phyloP scores from a whole-genome alignment of 2,329 filamentous ascomycete genomes.

The Pseudonectria buxi region DNA sequence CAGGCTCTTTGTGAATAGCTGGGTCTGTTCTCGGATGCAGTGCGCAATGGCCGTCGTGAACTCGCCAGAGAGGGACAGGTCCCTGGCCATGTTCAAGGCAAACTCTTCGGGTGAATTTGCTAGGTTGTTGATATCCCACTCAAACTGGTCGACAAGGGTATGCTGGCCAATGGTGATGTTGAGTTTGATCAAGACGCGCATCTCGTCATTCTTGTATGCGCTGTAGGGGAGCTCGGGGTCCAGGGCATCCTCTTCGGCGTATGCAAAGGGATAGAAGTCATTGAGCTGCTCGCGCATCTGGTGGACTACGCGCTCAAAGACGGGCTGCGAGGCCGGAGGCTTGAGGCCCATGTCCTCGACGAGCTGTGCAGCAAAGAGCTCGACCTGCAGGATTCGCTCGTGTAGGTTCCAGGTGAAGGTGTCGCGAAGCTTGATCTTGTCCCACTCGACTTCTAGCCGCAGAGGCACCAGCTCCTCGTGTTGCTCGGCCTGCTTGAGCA shows the following conservation, averaged over 20 bases:
- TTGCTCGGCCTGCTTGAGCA: conserved; percentile 80
- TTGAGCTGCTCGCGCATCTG: conserved; percentile 85
- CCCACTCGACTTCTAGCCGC: conserved; percentile 87
- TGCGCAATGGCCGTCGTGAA: conserved; percentile 97
- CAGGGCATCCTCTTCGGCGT: conserved; percentile 80
- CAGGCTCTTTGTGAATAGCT: conserved; percentile 87
- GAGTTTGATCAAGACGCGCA: conserved; percentile 91
- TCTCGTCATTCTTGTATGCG: conserved; percentile 98
- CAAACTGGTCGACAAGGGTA: conserved; percentile 92
- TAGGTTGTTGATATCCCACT: conserved; percentile 98
- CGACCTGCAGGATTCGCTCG: conserved; percentile 72
- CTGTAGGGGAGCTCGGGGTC: conserved; percentile 86
- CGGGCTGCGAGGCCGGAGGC: conserved; percentile 58
- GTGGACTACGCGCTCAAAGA: conserved; percentile 52
- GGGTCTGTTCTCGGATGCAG: conserved; percentile 91
- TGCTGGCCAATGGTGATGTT: conserved; percentile 97
- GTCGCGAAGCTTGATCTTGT: conserved; percentile 91
- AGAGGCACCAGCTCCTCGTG: conserved; percentile 88
- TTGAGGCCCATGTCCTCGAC: conserved; percentile 86
- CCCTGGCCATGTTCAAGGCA: conserved; percentile 78
- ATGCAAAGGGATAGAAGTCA: conserved; percentile 90
- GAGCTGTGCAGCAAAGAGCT: conserved; percentile 81
- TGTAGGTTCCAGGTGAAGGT: conserved; percentile 99
- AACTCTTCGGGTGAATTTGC: conserved; percentile 93
- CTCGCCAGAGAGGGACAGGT: conserved; percentile 86